Conservation (phyloP, 257 asterid genomes). For the Fraxinus excelsior region DNA sequence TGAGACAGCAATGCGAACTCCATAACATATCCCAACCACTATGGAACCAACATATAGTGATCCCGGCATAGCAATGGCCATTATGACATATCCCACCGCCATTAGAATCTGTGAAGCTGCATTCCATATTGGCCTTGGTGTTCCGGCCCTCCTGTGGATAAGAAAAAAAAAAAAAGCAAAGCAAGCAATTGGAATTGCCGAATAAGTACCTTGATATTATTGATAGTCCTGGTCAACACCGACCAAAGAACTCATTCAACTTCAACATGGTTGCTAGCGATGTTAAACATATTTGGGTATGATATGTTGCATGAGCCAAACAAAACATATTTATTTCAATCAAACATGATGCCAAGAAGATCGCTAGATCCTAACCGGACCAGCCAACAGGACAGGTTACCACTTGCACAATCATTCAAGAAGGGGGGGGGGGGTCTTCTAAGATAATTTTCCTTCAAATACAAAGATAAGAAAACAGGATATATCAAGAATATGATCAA, state of each 20-base stretch:
- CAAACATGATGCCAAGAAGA: neutral
- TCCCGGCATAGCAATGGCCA: constrained; percentile 69
- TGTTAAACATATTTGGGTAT: too few species aligned
- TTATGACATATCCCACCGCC: constrained; percentile 57
- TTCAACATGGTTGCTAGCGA: neutral
- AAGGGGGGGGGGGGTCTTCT: neutral
- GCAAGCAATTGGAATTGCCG: neutral
- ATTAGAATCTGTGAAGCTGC: constrained; percentile 73
- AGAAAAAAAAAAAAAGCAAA: constrained; percentile 2
- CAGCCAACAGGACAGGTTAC: neutral
- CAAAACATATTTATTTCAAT: neutral
- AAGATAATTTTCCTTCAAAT: neutral
- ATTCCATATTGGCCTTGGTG: constrained; percentile 78
- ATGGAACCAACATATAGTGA: constrained; percentile 71
- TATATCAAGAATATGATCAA: too few species aligned
- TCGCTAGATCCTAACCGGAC: neutral
- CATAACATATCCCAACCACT: constrained; percentile 69
- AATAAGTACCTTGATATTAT: neutral
- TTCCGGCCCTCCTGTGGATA: constrained; percentile 49
- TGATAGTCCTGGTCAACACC: neutral
- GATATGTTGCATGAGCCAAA: neutral
- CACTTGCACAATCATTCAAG: neutral
- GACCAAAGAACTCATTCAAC: neutral
- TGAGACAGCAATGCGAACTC: constrained; percentile 58
- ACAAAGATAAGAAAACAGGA: neutral